A percentile compares a stretch with the other conserved stretches of the same genome.
Evolutionary conservation across 2,329 filamentous ascomycete genomes (phyloP).

Genomic region (Penicillium sp.): DNA sequence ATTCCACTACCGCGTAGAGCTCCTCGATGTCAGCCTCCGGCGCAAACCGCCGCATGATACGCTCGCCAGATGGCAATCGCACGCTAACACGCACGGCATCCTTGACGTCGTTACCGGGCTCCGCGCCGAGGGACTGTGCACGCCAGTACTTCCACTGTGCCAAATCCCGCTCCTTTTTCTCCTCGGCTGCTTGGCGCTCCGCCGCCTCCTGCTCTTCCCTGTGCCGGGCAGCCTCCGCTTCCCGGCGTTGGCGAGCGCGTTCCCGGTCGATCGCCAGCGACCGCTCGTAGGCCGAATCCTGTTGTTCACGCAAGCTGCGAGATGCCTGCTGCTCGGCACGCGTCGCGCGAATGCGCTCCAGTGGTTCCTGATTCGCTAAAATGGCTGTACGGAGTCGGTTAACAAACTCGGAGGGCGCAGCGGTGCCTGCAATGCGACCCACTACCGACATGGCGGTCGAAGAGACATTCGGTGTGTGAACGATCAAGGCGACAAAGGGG

Average conservation of each 20-base stretch:
- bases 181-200: slow-evolving; percentile 61
- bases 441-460: slow-evolving; percentile 88
- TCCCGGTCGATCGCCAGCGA: slow-evolving; percentile 86
- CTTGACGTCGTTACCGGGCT: slow-evolving; percentile 64
- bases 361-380: slow-evolving; percentile 69
- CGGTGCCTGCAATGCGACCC: slow-evolving; percentile 71
- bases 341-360: slow-evolving; percentile 72
- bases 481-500: slow-evolving; percentile 82
- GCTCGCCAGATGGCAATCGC: slow-evolving; percentile 63
- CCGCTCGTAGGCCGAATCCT: slow-evolving; percentile 90
- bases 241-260: slow-evolving; percentile 70
- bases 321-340: slow-evolving; percentile 76
- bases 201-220: slow-evolving; percentile 66
- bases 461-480: slow-evolving; percentile 80
- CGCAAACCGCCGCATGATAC: slow-evolving; percentile 74
- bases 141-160: slow-evolving; percentile 81
- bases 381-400: slow-evolving; percentile 72
- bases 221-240: slow-evolving; percentile 66
- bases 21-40: slow-evolving; percentile 74
- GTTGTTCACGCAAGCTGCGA: slow-evolving; percentile 78
- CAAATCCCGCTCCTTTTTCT: slow-evolving; percentile 53
- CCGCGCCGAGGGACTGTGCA: slow-evolving; percentile 62
- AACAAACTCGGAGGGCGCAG: slow-evolving; percentile 68
- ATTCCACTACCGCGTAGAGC: slow-evolving; percentile 94
- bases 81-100: slow-evolving; percentile 70